Conservation (phyloP, 2,329 filamentous ascomycete species). For the Colletotrichum siamense region DNA sequence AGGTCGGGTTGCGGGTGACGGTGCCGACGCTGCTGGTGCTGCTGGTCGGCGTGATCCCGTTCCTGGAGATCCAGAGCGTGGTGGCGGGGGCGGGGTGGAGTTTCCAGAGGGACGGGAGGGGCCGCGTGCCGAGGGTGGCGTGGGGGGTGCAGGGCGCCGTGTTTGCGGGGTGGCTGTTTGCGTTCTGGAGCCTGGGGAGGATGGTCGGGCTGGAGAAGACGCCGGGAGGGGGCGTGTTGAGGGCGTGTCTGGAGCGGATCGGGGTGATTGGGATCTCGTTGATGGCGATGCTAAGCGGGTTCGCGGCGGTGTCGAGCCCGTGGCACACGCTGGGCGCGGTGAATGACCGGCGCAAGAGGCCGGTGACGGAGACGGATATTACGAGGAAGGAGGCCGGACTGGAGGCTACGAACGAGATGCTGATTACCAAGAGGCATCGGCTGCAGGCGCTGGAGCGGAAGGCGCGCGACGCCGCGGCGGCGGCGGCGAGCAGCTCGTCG, state of each 20-base stretch:
- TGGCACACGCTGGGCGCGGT: conserved; percentile 82
- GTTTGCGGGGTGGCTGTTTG: conserved; percentile 72
- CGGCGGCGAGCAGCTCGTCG: conserved; percentile 34
- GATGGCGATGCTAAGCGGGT: conserved; percentile 88
- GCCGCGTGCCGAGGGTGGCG: conserved; percentile 61
- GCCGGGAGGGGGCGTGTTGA: conserved; percentile 39
- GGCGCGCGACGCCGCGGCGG: conserved; percentile 39
- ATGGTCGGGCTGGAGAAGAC: conserved; percentile 49
- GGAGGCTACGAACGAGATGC: conserved; percentile 80
- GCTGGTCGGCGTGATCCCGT: conserved; percentile 77
- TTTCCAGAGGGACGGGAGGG: conserved; percentile 63
- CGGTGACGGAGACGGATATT: conserved; percentile 76
- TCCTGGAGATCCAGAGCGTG: conserved; percentile 77
- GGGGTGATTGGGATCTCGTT: conserved; percentile 85
- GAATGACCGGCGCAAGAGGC: conserved; percentile 52
- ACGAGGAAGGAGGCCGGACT: conserved; percentile 79
- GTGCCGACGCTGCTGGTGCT: conserved; percentile 75
- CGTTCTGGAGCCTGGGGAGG: conserved; percentile 79
- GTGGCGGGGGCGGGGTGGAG: conserved; percentile 64
- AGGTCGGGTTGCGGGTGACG: conserved; percentile 70
- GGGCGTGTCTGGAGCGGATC: conserved; percentile 70
- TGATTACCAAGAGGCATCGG: conserved; percentile 75
- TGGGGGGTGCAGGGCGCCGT: conserved; percentile 69
- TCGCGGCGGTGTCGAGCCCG: conserved; percentile 84
- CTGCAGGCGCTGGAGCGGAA: conserved; percentile 75